Conservation (phyloP, 2,329 filamentous ascomycete genomes). For the Camptophora hylomeconis region DNA sequence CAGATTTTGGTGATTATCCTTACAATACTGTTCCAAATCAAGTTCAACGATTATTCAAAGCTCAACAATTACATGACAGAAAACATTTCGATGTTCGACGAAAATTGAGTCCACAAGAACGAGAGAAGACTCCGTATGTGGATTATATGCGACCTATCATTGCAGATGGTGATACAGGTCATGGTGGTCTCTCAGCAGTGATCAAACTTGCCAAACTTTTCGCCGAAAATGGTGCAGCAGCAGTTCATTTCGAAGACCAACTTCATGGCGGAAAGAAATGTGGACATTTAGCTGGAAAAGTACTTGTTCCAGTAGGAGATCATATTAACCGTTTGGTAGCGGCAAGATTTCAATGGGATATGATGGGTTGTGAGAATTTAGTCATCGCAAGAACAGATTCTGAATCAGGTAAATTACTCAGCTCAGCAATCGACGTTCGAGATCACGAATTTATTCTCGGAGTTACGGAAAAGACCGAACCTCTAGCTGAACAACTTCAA, state of each 20-base stretch:
- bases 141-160: conserved; percentile 94
- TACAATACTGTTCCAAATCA: conserved; percentile 99
- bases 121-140: conserved; percentile 63
- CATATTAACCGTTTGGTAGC: conserved; percentile 93
- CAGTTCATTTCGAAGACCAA: conserved; percentile 96
- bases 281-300: conserved; percentile 90
- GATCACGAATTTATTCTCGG: conserved; percentile 97
- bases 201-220: conserved; percentile 96
- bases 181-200: conserved; percentile 83
- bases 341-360: conserved; percentile 91
- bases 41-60: conserved; percentile 90
- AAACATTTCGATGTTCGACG: conserved; percentile 83
- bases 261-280: conserved; percentile 98
- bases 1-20: conserved; percentile 96
- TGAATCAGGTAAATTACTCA: conserved; percentile 81
- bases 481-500: conserved; percentile 78
- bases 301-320: conserved; percentile 82
- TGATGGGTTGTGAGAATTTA: conserved; percentile 92
- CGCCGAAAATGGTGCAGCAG: conserved; percentile 90
- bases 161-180: conserved; percentile 88
- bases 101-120: conserved; percentile 61
- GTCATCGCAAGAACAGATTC: conserved; percentile 92
- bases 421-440: conserved; percentile 79
- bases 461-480: conserved; percentile 62
- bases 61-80: conserved; percentile 90